These are phyloP conservation scores for Ascochyta pisi DNA, from an alignment of 2,329 filamentous ascomycete species.

Conservation along the genomic window DNA sequence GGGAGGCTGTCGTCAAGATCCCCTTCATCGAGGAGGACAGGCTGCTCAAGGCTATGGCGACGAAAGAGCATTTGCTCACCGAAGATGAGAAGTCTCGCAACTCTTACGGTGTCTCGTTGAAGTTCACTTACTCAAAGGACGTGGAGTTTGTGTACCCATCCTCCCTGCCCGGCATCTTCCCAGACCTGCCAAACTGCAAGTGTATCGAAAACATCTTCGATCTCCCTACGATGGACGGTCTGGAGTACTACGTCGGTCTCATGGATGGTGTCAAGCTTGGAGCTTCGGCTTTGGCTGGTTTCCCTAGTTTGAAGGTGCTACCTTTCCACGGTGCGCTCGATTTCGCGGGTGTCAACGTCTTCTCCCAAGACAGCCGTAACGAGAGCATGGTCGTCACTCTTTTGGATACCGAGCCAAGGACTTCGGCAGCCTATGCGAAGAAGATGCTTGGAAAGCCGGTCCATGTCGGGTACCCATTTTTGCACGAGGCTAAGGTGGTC, in stretches of 20 bases:
- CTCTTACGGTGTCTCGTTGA: constrained; percentile 87
- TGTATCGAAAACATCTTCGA: constrained; percentile 98
- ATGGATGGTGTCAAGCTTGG: constrained; percentile 85
- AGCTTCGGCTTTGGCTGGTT: constrained; percentile 84
- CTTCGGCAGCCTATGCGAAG: constrained; percentile 75
- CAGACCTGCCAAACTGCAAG: constrained; percentile 82
- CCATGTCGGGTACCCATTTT: constrained; percentile 91
- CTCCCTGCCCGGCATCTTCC: constrained; percentile 87
- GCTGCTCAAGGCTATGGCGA: constrained; percentile 82
- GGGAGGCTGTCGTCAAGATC: constrained; percentile 99
- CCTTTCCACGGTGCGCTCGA: constrained; percentile 82
- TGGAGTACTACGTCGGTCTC: constrained; percentile 84
- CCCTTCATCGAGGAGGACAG: constrained; percentile 96
- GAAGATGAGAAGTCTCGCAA: constrained; percentile 83
- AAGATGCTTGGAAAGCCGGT: constrained; percentile 83
- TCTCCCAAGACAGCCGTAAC: constrained; percentile 94
- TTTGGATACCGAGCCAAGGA: constrained; percentile 73
- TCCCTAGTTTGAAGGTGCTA: constrained; percentile 86
- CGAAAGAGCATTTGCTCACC: constrained; percentile 79
- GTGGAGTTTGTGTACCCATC: constrained; percentile 85
- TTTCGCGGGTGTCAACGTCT: constrained; percentile 91
- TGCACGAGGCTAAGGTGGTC: constrained; percentile 90
- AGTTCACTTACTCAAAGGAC: constrained; percentile 84
- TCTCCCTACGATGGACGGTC: constrained; percentile 86
- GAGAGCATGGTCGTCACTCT: constrained; percentile 95